Conservation (phyloP, 495 filamentous ascomycete species). For the Friedmanniomyces endolithicus region DNA sequence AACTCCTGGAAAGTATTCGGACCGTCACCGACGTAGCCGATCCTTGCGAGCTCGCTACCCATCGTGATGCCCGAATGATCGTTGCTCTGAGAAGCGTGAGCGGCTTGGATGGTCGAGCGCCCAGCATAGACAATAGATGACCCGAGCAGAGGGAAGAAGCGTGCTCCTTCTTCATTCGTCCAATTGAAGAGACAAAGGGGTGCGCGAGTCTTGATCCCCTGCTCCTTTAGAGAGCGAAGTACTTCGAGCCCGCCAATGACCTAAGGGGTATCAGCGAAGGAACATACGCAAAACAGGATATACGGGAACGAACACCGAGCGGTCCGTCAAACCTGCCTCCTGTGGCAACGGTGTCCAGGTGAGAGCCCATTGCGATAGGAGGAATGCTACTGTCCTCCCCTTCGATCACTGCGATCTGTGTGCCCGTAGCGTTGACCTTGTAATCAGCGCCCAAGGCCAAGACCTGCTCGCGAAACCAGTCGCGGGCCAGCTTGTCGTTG, state of each 20-base stretch:
- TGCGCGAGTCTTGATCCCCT: slow-evolving; percentile 12
- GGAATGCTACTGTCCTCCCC: slow-evolving; percentile 13
- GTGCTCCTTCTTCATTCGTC: slow-evolving; percentile 16
- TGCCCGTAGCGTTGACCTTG: slow-evolving; percentile 15
- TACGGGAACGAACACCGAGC: slow-evolving; percentile 14
- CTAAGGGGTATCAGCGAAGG: neutral
- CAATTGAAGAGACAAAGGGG: slow-evolving; percentile 11
- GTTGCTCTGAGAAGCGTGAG: slow-evolving; percentile 10
- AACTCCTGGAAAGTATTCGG: slow-evolving; percentile 14
- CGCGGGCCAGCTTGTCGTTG: slow-evolving; percentile 12
- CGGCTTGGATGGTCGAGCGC: slow-evolving; percentile 5
- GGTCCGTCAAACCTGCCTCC: slow-evolving; percentile 16
- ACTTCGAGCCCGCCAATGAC: slow-evolving; percentile 10
- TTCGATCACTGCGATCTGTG: slow-evolving; percentile 9
- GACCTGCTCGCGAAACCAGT: slow-evolving; percentile 17
- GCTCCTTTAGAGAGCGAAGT: slow-evolving; percentile 7
- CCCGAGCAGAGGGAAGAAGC: slow-evolving; percentile 13
- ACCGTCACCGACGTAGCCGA: slow-evolving; percentile 12
- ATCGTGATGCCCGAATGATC: slow-evolving; percentile 11
- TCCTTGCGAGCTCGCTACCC: slow-evolving; percentile 10
- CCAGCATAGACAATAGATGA: slow-evolving; percentile 14
- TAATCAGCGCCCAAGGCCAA: slow-evolving; percentile 9
- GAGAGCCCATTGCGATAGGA: slow-evolving; percentile 15
- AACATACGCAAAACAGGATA: neutral
- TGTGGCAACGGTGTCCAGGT: slow-evolving; percentile 14